A percentile compares a stretch with the other conserved stretches of the same genome.
Conservation (phyloP, 2,329 filamentous ascomycete genomes). For the Aspergillaceae sp. region DNA sequence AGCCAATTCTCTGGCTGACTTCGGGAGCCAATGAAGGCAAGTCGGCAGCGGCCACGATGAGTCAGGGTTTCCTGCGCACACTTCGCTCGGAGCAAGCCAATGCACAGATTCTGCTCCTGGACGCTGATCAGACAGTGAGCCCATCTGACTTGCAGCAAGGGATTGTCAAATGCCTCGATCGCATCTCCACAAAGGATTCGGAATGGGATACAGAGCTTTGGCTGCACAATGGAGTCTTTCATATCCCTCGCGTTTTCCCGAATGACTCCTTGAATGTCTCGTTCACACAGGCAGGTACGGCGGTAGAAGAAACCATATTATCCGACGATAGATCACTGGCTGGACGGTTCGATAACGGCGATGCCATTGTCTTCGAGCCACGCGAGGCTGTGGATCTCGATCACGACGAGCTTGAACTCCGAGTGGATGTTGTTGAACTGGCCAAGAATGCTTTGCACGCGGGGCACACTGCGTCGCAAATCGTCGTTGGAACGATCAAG, state of each 20-base stretch:
- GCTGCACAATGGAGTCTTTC: slow-evolving; percentile 3
- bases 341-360: no score
- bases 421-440: no score
- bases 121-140: not conserved
- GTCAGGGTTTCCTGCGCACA: not conserved
- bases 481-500: no score
- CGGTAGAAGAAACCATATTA: not conserved
- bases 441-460: no score
- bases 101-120: not conserved
- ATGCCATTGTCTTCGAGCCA: no score
- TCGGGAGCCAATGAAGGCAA: not conserved
- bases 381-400: no score
- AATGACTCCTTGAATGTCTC: slow-evolving; percentile 6
- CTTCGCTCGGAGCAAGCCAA: not conserved
- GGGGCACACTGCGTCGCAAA: no score
- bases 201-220: slow-evolving; percentile 3
- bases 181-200: no score
- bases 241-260: slow-evolving; percentile 7
- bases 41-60: not conserved
- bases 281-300: slow-evolving; percentile 2
- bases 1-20: not conserved
- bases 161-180: no score
- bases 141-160: no score
- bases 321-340: no score
- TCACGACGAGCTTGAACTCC: no score